phyloP scores from a whole-genome alignment of 1,139 yeast species.

The Suhomyces guaymorum region DNA sequence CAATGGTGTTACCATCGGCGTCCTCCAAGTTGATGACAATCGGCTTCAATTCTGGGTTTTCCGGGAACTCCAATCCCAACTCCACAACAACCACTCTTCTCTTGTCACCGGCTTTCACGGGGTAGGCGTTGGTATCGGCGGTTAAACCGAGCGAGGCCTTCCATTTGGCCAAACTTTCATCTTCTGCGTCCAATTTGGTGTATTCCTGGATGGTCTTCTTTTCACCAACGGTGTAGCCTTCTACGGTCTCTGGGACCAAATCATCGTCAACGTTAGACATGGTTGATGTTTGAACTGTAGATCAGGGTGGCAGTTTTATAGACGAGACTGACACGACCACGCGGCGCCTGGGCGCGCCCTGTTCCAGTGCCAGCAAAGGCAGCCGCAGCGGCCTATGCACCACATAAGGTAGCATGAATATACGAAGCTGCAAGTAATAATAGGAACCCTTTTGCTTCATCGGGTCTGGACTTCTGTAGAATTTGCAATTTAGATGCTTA shows the following conservation, averaged over 20 bases:
- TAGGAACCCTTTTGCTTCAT: too few relatives aligned
- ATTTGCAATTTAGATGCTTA: too few relatives aligned
- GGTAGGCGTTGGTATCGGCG: constrained; percentile 54
- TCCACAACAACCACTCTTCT: constrained; percentile 79
- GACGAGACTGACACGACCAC: not conserved
- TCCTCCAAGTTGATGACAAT: constrained; percentile 66
- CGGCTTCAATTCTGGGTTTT: constrained; percentile 58
- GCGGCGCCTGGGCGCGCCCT: not conserved
- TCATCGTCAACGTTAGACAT: constrained; percentile 50
- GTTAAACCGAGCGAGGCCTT: constrained; percentile 82
- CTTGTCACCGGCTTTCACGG: constrained; percentile 68
- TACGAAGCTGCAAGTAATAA: too few relatives aligned
- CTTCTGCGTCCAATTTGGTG: constrained; percentile 82
- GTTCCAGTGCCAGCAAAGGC: too few relatives aligned
- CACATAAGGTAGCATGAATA: too few relatives aligned
- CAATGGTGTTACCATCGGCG: constrained; percentile 49
- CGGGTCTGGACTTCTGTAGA: too few relatives aligned
- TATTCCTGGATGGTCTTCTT: constrained; percentile 88
- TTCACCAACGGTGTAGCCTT: constrained; percentile 76
- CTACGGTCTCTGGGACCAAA: constrained; percentile 60
- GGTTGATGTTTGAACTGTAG: too few relatives aligned
- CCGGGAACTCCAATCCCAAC: constrained; percentile 66
- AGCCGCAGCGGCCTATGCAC: too few relatives aligned
- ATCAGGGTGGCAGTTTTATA: not conserved
- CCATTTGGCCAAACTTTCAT: constrained; percentile 91